Conservation (phyloP, 2,329 filamentous ascomycete genomes). For the Cladorrhinum sp. region DNA sequence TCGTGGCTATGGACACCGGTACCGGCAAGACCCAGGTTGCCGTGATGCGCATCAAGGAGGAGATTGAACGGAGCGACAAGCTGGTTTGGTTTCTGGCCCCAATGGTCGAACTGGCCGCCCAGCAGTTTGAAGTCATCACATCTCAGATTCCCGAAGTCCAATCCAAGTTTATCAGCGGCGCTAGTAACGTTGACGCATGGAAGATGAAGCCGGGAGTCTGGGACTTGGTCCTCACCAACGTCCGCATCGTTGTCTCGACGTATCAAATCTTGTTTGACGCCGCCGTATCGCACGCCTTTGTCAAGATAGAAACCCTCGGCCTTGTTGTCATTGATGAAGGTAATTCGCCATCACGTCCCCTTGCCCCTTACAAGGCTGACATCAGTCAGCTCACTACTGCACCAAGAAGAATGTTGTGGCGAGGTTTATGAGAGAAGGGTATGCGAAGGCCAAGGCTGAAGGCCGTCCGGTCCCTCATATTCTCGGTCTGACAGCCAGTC, state of each 20-base stretch:
- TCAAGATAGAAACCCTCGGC: conserved; percentile 59
- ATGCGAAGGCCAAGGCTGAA: conserved; percentile 48
- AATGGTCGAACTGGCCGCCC: conserved; percentile 63
- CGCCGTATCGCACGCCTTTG: conserved; percentile 71
- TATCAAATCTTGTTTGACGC: conserved; percentile 73
- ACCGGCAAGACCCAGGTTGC: conserved; percentile 79
- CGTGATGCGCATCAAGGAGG: conserved; percentile 62
- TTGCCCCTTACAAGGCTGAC: conserved; percentile 15
- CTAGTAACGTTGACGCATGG: conserved; percentile 72
- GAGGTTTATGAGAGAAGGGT: conserved; percentile 70
- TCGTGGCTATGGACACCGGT: conserved; percentile 77
- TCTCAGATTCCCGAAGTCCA: conserved; percentile 58
- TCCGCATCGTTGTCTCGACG: conserved; percentile 74
- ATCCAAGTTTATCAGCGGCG: conserved; percentile 62
- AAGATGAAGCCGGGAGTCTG: conserved; percentile 58
- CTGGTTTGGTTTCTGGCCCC: conserved; percentile 66
- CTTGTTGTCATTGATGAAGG: conserved; percentile 84
- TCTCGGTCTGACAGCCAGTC: conserved; percentile 78
- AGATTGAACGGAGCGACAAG: conserved; percentile 59
- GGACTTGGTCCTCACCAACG: conserved; percentile 61
- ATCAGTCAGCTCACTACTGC: conserved; percentile 67
- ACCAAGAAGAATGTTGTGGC: conserved; percentile 60
- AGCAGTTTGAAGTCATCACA: conserved; percentile 61
- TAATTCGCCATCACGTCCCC: conserved; percentile 33
- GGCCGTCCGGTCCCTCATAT: conserved; percentile 57